These are phyloP conservation scores for Tolypocladium album DNA, from an alignment of 2,329 filamentous ascomycete species.

Conservation along the genomic window DNA sequence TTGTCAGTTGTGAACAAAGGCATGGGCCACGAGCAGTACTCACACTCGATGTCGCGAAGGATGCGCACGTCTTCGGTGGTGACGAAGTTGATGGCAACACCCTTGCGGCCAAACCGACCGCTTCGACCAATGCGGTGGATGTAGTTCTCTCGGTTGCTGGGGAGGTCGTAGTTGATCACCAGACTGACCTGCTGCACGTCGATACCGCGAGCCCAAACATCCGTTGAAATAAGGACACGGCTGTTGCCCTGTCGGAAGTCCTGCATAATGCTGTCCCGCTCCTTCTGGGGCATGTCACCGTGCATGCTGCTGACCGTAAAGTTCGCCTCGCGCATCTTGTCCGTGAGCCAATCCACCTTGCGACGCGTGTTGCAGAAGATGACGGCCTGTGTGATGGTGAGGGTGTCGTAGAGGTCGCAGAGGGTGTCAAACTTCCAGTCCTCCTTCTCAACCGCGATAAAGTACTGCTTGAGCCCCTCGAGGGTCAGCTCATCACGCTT, in stretches of 20 bases:
- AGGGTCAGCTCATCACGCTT: conserved; percentile 98
- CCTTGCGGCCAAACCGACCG: conserved; percentile 92
- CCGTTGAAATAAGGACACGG: conserved; percentile 90
- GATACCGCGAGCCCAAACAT: conserved; percentile 96
- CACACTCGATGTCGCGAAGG: conserved; percentile 88
- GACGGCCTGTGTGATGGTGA: conserved; percentile 97
- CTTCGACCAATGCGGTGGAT: conserved; percentile 96
- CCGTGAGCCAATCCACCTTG: conserved; percentile 98
- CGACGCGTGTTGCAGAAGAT: conserved; percentile 99
- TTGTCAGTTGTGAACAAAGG: conserved; percentile 17
- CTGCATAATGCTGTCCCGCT: conserved; percentile 98
- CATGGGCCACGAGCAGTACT: conserved; percentile 21
- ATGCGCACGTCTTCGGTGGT: conserved; percentile 97
- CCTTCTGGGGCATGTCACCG: conserved; percentile 97
- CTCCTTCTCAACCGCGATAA: conserved; percentile 98
- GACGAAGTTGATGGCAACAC: conserved; percentile 99
- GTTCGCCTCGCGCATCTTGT: conserved; percentile 98
- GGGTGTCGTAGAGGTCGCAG: conserved; percentile 95
- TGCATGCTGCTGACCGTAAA: conserved; percentile 99
- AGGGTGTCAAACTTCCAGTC: conserved; percentile 99
- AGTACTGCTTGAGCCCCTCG: conserved; percentile 97
- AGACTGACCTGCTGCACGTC: conserved; percentile 97
- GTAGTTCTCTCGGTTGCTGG: conserved; percentile 98
- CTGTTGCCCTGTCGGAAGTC: conserved; percentile 97
- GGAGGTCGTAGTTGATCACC: conserved; percentile 98